Evolutionary conservation across 106 monocot genomes (phyloP).

Genomic region (Dendrobium huoshanense): DNA sequence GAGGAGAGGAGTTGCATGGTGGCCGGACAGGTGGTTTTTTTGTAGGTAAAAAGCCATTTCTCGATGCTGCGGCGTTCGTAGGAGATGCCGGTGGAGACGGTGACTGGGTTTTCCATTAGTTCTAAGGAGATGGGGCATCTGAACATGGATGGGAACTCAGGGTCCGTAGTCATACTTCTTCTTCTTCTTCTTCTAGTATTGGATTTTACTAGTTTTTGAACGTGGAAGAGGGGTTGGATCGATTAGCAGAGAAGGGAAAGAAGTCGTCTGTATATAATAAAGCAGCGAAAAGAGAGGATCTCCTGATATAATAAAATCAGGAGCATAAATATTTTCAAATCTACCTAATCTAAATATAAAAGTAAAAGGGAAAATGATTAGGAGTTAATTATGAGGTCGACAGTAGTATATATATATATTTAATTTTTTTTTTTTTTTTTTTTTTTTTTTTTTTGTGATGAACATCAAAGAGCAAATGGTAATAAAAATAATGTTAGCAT

Average conservation of each 20-base stretch:
- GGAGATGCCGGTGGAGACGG: conserved; percentile 73
- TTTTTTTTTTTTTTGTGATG: no score
- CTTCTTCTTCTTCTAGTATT: background rate
- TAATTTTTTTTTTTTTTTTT: no score
- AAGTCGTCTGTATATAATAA: background rate
- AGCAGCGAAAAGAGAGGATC: background rate
- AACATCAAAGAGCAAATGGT: no score
- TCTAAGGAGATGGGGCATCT: conserved; percentile 77
- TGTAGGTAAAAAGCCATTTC: conserved; percentile 54
- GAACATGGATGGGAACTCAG: conserved; percentile 35
- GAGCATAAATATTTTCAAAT: no score
- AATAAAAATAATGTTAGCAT: no score
- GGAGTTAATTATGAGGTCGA: no score
- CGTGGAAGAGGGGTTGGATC: background rate
- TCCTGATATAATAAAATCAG: no score
- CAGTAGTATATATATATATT: no score
- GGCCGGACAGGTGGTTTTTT: conserved; percentile 42
- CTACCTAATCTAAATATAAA: no score
- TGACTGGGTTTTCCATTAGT: conserved; percentile 82
- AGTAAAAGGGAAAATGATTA: no score
- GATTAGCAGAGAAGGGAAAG: background rate
- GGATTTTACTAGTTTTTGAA: background rate
- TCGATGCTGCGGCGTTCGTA: conserved; percentile 82
- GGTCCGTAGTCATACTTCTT: background rate
- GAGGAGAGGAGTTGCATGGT: conserved; percentile 40